Evolutionary conservation across 2,329 filamentous ascomycete species (phyloP).

Genomic region (Botryotinia convoluta): DNA sequence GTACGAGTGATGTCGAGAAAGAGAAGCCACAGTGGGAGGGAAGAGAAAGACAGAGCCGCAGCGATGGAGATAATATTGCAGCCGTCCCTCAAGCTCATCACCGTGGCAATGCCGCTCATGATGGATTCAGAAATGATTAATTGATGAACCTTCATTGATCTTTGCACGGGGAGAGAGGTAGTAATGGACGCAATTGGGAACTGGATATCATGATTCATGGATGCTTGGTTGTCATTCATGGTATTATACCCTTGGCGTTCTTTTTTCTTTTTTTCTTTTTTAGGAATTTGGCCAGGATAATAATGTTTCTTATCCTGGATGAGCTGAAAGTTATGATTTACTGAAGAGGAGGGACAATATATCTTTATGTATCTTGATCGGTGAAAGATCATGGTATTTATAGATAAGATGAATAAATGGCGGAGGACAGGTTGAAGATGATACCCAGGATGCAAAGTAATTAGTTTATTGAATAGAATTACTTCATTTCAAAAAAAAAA

Average conservation of each 20-base stretch:
- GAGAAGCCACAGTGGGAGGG: slow-evolving; percentile 6
- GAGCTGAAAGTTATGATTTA: not conserved
- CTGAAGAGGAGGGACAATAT: not conserved
- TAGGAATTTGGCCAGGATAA: slow-evolving; percentile 4
- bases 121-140: slow-evolving; percentile 19
- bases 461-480: not conserved
- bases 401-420: not conserved
- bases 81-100: not conserved
- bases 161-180: not conserved
- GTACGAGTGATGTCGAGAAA: slow-evolving; percentile 25
- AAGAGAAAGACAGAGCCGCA: slow-evolving; percentile 1
- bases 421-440: not conserved
- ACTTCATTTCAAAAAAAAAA: not conserved
- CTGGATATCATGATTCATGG: slow-evolving; percentile 9
- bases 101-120: slow-evolving; percentile 9
- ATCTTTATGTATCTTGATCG: not conserved
- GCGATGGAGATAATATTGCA: not conserved
- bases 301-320: slow-evolving; percentile 11
- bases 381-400: not conserved
- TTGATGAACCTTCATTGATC: not conserved
- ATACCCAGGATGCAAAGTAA: slow-evolving; percentile 10
- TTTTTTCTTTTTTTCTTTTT: not conserved
- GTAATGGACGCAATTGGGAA: slow-evolving; percentile 6
- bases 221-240: slow-evolving; percentile 9
- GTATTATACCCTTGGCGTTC: slow-evolving; percentile 15